Percentiles rank a stretch among this genome's conserved stretches.
Conservation (phyloP, 2,329 filamentous ascomycete species). For the Tolypocladium album region DNA sequence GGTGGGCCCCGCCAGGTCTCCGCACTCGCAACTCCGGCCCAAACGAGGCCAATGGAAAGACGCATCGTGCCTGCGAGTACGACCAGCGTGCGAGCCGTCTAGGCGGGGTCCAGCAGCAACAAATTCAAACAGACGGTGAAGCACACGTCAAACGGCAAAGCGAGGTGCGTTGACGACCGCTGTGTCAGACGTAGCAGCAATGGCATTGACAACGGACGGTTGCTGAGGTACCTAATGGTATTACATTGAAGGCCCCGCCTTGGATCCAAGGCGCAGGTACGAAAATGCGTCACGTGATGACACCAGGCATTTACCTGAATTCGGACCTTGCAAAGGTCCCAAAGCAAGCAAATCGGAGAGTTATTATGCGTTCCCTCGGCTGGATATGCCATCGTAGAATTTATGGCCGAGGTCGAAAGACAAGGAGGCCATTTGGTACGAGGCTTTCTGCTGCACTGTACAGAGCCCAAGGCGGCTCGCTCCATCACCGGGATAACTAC, state of each 20-base stretch:
- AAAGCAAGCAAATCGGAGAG: neutral
- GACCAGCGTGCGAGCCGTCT: neutral
- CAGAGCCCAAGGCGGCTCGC: neutral
- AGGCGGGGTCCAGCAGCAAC: neutral
- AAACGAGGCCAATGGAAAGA: constrained; percentile 3
- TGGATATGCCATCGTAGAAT: neutral
- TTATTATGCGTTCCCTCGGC: neutral
- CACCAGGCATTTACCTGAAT: no score
- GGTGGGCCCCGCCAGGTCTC: constrained; percentile 2
- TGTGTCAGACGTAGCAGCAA: neutral
- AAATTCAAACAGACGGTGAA: neutral
- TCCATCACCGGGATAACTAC: no score
- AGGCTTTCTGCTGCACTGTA: neutral
- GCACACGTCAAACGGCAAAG: neutral
- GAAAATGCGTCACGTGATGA: neutral
- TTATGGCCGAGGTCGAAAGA: neutral
- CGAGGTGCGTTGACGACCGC: neutral
- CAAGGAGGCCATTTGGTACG: neutral
- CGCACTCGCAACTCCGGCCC: constrained; percentile 7
- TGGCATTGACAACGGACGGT: neutral
- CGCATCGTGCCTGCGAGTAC: constrained; percentile 5
- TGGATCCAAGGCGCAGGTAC: neutral
- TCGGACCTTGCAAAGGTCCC: neutral
- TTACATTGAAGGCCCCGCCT: neutral
- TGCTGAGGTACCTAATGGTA: no score